Base-by-base conservation (phyloP, 1,139 yeast genomes). In the Hyphopichia burtonii region DNA sequence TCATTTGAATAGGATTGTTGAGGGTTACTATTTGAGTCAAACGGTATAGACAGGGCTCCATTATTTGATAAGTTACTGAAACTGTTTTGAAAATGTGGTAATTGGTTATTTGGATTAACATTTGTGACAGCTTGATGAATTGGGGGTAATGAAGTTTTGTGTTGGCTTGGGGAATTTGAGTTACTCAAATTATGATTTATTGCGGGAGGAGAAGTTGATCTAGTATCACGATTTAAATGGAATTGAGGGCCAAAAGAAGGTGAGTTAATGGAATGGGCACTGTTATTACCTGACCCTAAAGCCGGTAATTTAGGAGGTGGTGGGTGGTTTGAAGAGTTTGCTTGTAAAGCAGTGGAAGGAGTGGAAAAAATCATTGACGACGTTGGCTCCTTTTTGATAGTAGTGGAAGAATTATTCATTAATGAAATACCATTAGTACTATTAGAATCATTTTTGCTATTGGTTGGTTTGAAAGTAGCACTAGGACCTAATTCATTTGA, bases 191-290 rank as follows among this genome's bases (percentile, higher is more conserved):
- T 11, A 4, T 25, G n/a, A n/a, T 28, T 16, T 44, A 40, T 31
- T 31, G 39, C 16, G 3, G 19, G n/a, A 5, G 34, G 19, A 10
- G 20, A 17, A 7, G 20, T 17, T 31, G 34, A 16, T 6, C 3
- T 17, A 8, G 22, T 12, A 17, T 17, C 20, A 31, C 18, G 35
- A 36, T 15, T 44, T 43, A 63, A 52, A 33, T 58, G 69, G 47
- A 62, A 72, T 49, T 71, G 78, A 1, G 78, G 75, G 1, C 76
- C 77, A 49, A 73, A 71, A 27, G 71, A 66, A 3, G 78, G 77
- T 4, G 76, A 69, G 3, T 62, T 49, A 27, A 55, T 46, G 16
- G 51, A 38, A 12, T 44, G 43, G 17, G 47, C 40, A 16, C 18
- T 40, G 25, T 51, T 48, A 5, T 52, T 44, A 27, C 54, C 53